These are phyloP conservation scores for Fraxinus floribunda DNA, from an alignment of 305 asterid genomes.

Conservation along the genomic window DNA sequence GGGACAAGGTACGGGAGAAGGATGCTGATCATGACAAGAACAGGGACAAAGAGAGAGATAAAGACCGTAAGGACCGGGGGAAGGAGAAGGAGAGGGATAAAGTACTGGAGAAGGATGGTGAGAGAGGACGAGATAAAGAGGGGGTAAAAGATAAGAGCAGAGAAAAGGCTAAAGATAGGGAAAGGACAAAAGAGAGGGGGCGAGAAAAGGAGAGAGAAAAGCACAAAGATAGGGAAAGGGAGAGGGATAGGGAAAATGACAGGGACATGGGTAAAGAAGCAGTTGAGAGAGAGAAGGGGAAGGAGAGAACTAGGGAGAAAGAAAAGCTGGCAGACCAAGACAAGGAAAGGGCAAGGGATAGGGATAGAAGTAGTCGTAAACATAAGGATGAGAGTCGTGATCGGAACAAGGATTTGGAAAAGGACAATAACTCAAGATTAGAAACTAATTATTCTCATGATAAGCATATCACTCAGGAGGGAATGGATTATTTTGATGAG, in stretches of 20 bases:
- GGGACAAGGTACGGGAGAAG: constrained; percentile 50
- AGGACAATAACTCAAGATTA: constrained; percentile 37
- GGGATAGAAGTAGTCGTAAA: constrained; percentile 49
- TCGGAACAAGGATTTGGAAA: constrained; percentile 46
- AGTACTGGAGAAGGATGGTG: constrained; percentile 51
- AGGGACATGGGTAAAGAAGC: constrained; percentile 42
- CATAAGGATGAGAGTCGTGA: constrained; percentile 60
- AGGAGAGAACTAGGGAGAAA: constrained; percentile 60
- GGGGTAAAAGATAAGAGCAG: constrained; percentile 51
- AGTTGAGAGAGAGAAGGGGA: constrained; percentile 56
- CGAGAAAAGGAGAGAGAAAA: constrained; percentile 50
- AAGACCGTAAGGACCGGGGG: constrained; percentile 57
- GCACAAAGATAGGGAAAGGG: constrained; percentile 46
- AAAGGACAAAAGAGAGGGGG: constrained; percentile 46
- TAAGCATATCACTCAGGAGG: constrained; percentile 35
- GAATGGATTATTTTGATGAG: constrained; percentile 29
- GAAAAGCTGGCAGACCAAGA: constrained; percentile 52
- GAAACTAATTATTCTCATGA: constrained; percentile 35
- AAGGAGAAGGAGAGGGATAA: constrained; percentile 59
- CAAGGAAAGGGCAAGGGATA: constrained; percentile 46
- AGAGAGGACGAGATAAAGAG: constrained; percentile 56
- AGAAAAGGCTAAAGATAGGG: constrained; percentile 53
- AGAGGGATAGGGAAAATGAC: constrained; percentile 26
- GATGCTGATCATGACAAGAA: constrained; percentile 56
- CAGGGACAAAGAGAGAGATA: constrained; percentile 61